These are phyloP conservation scores for Aureobasidium vineae DNA, from an alignment of 2,329 filamentous ascomycete genomes.

Conservation along the genomic window DNA sequence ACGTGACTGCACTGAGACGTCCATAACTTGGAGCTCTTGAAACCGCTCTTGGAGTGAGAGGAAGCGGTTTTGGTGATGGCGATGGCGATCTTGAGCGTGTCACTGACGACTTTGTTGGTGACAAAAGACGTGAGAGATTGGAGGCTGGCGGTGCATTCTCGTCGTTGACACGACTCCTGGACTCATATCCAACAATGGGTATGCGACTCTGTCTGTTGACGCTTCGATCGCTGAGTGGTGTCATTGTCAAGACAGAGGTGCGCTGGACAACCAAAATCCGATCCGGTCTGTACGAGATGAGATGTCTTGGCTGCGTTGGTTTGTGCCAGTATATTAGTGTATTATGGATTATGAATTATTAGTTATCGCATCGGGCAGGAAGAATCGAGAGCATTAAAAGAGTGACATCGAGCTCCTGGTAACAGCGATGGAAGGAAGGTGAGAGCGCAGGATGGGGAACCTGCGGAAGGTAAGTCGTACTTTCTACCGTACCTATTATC, in stretches of 20 bases:
- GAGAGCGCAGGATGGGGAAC: not conserved
- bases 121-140: slow-evolving; percentile 30
- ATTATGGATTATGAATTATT: not conserved
- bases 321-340: not conserved
- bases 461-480: slow-evolving; percentile 3
- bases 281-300: not conserved
- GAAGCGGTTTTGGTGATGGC: slow-evolving; percentile 8
- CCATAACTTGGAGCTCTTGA: not conserved
- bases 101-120: slow-evolving; percentile 34
- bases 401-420: slow-evolving; percentile 9
- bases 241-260: slow-evolving; percentile 3
- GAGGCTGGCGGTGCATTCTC: slow-evolving; percentile 29
- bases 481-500: not conserved
- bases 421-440: not conserved
- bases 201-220: slow-evolving; percentile 30
- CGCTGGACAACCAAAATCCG: not conserved
- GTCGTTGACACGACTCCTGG: slow-evolving; percentile 26
- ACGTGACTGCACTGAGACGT: not conserved
- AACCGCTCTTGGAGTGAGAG: not conserved
- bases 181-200: slow-evolving; percentile 1
- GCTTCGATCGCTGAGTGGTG: slow-evolving; percentile 32
- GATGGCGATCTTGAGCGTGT: slow-evolving; percentile 29
- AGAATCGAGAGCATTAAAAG: slow-evolving; percentile 15
- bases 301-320: not conserved
- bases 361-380: not conserved